Evolutionary conservation across 2,329 filamentous ascomycete species (phyloP), one percentile per base, ranked within the genome.

Genomic region (Diplodia corticola): DNA sequence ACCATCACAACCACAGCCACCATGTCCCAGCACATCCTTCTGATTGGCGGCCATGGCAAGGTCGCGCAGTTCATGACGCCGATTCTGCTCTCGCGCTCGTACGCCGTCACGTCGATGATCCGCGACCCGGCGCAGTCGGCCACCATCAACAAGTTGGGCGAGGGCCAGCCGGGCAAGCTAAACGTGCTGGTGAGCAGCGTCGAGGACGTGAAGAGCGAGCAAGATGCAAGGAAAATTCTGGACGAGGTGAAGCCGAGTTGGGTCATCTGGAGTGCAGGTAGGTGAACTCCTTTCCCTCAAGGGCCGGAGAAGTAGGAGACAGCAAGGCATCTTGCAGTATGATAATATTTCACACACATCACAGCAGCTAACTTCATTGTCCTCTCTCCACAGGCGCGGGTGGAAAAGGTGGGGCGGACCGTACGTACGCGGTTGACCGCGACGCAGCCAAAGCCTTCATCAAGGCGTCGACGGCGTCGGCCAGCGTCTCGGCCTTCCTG

Each of bases 31-130:
- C 70, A 74, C 67, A 68, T 93, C 67, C 87, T 93, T 68, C 79
- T 95, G 70, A 86, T 95, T 69, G 91, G 91, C 73, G 92, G 91
- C 72, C 91, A 93, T 80, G 92, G 92, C 80, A 92, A 93, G 76
- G 79, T 95, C 67, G 86, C 91, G 70, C 86, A 91, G 67, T 80
- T 89, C 50, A 84, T 95, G 46, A 95, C 91, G 9, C 90, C 90
- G 1, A 84, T 93, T 67, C 87, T 96, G 7, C 86, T 95, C 49
- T 83, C 87, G 60, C 87, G 88, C 70, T 86, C 86, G 37, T 94
- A 91, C 89, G 86, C 86, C 70, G 89, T 96, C 64, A 93, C 90
- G 67, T 91, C 89, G 75, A 81, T 95, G 68, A 89, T 96, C 76
- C 90, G 92, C 72, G 86, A 88, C 69, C 80, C 86, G n/a, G 86